Evolutionary conservation across 2,329 filamentous ascomycete species (phyloP).

Genomic region (Fusarium falciforme): DNA sequence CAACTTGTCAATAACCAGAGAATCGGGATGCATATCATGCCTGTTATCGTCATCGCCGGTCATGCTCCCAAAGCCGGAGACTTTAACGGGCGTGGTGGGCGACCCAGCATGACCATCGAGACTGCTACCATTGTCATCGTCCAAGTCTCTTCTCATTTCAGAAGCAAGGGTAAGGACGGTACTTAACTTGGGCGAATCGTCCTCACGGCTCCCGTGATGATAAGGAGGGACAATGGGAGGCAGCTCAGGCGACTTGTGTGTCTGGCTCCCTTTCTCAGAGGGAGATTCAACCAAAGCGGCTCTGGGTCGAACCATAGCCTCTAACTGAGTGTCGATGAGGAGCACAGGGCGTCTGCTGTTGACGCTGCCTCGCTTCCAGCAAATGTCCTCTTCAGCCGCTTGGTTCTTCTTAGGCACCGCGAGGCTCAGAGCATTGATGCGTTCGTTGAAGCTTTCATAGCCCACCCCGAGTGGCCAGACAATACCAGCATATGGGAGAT

Average conservation of each 20-base stretch:
- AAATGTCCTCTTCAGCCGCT: background rate
- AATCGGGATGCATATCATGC: background rate
- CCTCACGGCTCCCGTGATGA: background rate
- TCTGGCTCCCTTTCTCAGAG: background rate
- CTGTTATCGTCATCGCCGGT: background rate
- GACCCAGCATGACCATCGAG: background rate
- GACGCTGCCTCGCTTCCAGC: background rate
- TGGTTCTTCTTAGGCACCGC: background rate
- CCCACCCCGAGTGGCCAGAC: background rate
- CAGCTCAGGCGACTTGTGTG: background rate
- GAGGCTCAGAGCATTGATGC: background rate
- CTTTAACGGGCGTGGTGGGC: background rate
- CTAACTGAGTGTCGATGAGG: background rate
- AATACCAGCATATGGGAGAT: background rate
- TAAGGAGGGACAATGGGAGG: background rate
- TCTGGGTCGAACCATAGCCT: background rate
- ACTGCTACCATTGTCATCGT: background rate
- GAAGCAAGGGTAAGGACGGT: background rate
- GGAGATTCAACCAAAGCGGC: background rate
- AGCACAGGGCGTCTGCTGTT: background rate
- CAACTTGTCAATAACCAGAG: background rate
- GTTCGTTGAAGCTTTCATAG: background rate
- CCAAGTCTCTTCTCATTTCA: background rate
- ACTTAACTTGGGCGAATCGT: no score
- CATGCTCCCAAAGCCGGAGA: background rate